These are phyloP conservation scores for Amanita jacksonii DNA, from an alignment of 768 basidiomycete genomes.

Conservation along the genomic window DNA sequence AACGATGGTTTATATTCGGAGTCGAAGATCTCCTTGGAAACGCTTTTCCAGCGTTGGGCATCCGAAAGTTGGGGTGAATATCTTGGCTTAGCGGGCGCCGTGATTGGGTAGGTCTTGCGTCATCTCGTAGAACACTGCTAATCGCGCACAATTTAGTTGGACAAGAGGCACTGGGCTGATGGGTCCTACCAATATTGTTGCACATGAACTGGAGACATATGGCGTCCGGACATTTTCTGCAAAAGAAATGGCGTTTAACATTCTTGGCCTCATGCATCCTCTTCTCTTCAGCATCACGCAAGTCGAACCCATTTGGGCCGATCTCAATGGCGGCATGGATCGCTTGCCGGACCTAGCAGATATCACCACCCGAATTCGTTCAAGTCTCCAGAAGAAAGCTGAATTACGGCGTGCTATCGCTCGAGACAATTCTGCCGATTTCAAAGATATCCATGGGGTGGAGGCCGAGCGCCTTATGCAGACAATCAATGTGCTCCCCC, in stretches of 20 bases:
- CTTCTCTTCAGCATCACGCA: slow-evolving; percentile 98
- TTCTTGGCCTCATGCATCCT: slow-evolving; percentile 98
- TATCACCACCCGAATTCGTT: slow-evolving; percentile 80
- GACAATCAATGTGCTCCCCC: slow-evolving; percentile 86
- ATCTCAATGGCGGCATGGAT: slow-evolving; percentile 98
- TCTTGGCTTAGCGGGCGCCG: slow-evolving; percentile 93
- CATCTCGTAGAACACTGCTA: slow-evolving; percentile 4
- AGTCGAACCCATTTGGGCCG: slow-evolving; percentile 99
- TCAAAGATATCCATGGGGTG: slow-evolving; percentile 80
- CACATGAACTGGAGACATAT: slow-evolving; percentile 84
- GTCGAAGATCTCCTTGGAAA: slow-evolving; percentile 97
- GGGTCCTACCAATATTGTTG: slow-evolving; percentile 90
- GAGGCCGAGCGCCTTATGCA: slow-evolving; percentile 91
- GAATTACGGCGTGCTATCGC: slow-evolving; percentile 90
- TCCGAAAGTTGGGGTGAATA: slow-evolving; percentile 99
- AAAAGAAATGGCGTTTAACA: slow-evolving; percentile 99
- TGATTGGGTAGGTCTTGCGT: slow-evolving; percentile 69
- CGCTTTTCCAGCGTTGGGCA: slow-evolving; percentile 94
- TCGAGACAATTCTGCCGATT: slow-evolving; percentile 92
- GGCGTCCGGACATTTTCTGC: slow-evolving; percentile 98
- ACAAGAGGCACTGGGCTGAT: slow-evolving; percentile 97
- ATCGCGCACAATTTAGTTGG: slow-evolving; percentile 47
- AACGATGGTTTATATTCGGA: slow-evolving; percentile 98
- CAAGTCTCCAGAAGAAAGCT: slow-evolving; percentile 72
- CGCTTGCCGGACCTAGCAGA: slow-evolving; percentile 92